Evolutionary conservation across 2,329 filamentous ascomycete genomes (phyloP), one percentile per base, ranked within the genome.

Genomic region (Neonectria sp.): DNA sequence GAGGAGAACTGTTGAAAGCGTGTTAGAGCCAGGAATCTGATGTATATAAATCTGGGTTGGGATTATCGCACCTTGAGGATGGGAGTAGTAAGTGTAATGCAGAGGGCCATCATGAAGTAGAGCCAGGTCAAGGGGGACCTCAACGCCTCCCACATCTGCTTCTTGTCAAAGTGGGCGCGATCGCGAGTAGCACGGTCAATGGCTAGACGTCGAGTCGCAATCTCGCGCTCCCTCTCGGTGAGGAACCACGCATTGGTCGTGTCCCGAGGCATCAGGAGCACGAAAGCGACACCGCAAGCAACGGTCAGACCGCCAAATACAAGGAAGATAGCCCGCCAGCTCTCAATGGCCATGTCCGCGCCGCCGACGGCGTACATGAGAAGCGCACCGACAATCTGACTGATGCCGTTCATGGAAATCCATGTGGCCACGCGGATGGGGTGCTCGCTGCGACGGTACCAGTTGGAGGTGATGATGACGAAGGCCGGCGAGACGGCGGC

Each of bases 401-500:
- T 71, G 17, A 77, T 46, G 8, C 76, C 76, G 29, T 75, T 75
- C 70, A 79, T 78, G 25, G 72, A 75, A 17, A 78, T 68, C 78
- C 78, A 79, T 0, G 74, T 65, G 0, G 78, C 76, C 1, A 74
- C 69, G 43, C 79, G 75, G 25, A 76, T 68, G 8, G 76, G 71
- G 31, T 80, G 77, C 53, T 80, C 78, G 24, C 68, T 66, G 8
- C 67, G 69, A 8, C 70, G 72, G 59, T 79, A 80, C 77, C 75
- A 80, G 45, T 73, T 75, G 15, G 73, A 75, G 2, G 77, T 80
- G 49, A 80, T 74, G 49, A 77, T 75, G 35, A 80, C 70, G 59
- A 79, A 80, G 21, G 77, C 77, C 2, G 78, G 78, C 1, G 76
- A 78, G 1, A 79, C 76, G 6, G 75, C 73, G 11, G 72, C 77